Conservation (phyloP, 345 rosid genomes). For the Populus ilicifolia region DNA sequence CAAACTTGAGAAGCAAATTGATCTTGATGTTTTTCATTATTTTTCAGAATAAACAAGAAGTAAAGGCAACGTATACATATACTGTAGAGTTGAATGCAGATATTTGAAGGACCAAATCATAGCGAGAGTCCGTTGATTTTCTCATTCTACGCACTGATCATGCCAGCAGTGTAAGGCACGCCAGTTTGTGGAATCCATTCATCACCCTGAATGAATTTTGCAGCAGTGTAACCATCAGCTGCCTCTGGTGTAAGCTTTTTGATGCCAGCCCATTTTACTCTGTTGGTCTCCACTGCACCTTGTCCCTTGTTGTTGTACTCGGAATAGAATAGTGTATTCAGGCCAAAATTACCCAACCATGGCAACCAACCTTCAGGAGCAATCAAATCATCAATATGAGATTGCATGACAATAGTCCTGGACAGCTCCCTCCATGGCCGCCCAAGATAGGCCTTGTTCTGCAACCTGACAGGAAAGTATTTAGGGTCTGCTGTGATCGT, state of each 20-base stretch:
- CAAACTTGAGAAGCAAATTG: no score
- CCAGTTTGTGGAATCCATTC: constrained; percentile 46
- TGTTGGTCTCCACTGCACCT: constrained; percentile 39
- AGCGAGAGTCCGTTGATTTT: neutral
- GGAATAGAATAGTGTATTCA: constrained; percentile 51
- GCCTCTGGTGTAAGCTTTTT: constrained; percentile 25
- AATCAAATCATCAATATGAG: constrained; percentile 46
- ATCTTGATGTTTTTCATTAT: no score
- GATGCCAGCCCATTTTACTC: constrained; percentile 60
- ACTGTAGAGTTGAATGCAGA: no score
- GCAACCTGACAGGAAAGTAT: constrained; percentile 30
- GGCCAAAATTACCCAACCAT: constrained; percentile 42
- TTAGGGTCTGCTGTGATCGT: constrained; percentile 41
- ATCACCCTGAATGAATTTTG: constrained; percentile 36
- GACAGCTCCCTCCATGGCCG: constrained; percentile 68
- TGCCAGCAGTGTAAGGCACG: constrained; percentile 43
- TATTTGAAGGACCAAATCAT: neutral
- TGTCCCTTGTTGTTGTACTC: constrained; percentile 61
- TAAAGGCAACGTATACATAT: no score
- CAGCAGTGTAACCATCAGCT: constrained; percentile 31
- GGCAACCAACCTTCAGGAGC: constrained; percentile 62
- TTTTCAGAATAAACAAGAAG: no score
- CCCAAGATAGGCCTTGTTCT: constrained; percentile 56
- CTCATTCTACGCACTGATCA: constrained; percentile 13
- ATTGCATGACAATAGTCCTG: constrained; percentile 54